phyloP scores from a whole-genome alignment of 2,329 filamentous ascomycete genomes.

The Fusarium sp. region DNA sequence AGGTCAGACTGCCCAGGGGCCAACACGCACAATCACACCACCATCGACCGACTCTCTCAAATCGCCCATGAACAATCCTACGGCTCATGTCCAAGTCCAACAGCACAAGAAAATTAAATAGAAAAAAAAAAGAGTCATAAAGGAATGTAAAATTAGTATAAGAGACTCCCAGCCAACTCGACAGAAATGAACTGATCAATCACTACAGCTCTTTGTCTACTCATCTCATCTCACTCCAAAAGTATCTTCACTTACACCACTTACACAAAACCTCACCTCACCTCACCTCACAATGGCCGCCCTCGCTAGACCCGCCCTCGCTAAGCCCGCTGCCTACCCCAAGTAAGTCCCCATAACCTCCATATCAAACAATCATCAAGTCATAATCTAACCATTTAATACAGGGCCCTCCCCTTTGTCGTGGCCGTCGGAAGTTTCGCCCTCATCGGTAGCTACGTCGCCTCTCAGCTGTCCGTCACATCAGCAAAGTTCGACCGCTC shows the following conservation, averaged over 20 bases:
- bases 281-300: constrained; percentile 36
- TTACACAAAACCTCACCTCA: constrained; percentile 15
- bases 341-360: constrained; percentile 26
- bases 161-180: constrained; percentile 25
- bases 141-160: constrained; percentile 18
- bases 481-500: constrained; percentile 55
- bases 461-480: constrained; percentile 51
- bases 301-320: constrained; percentile 18
- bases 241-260: constrained; percentile 29
- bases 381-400: constrained; percentile 6
- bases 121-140: not conserved
- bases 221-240: constrained; percentile 11
- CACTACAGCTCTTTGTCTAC: constrained; percentile 15
- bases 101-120: not conserved
- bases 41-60: constrained; percentile 40
- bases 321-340: constrained; percentile 32
- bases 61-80: constrained; percentile 30
- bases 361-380: not conserved
- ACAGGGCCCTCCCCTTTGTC: constrained; percentile 36
- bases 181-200: constrained; percentile 27
- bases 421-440: constrained; percentile 43
- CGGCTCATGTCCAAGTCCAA: constrained; percentile 26
- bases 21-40: constrained; percentile 40
- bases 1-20: constrained; percentile 41
- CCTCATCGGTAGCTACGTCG: constrained; percentile 52